These are phyloP conservation scores for Veloporphyrellus conicus DNA, from an alignment of 1,284 basidiomycete species.

Conservation along the genomic window DNA sequence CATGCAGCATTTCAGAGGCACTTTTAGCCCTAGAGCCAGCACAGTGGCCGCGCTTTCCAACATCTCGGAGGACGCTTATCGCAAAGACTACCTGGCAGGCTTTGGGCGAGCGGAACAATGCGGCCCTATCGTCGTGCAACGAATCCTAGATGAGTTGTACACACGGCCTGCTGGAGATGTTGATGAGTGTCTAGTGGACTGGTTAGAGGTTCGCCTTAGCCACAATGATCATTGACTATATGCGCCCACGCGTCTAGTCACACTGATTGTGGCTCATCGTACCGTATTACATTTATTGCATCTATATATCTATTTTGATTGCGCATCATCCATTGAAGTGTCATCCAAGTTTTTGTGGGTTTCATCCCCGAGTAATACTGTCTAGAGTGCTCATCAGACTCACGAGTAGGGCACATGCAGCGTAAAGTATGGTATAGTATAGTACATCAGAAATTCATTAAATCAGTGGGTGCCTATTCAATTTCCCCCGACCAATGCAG, in stretches of 20 bases:
- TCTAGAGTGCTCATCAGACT: no score
- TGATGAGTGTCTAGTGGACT: conserved; percentile 37
- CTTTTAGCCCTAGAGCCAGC: conserved; percentile 31
- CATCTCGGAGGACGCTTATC: conserved; percentile 58
- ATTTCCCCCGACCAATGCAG: conserved; percentile 7
- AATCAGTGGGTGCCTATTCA: no score
- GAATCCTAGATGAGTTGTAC: conserved; percentile 49
- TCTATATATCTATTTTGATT: neutral
- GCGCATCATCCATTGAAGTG: neutral
- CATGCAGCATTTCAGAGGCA: conserved; percentile 21
- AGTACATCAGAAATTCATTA: no score
- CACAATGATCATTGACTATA: conserved; percentile 29
- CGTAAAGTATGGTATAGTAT: no score
- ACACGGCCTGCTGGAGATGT: conserved; percentile 25
- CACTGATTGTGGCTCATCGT: neutral
- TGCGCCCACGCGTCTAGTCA: conserved; percentile 1
- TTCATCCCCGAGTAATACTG: no score
- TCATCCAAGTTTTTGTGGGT: no score
- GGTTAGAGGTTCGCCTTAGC: conserved; percentile 47
- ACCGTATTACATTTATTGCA: neutral
- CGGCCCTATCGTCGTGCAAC: conserved; percentile 52
- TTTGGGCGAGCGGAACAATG: conserved; percentile 75
- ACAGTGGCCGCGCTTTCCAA: conserved; percentile 54
- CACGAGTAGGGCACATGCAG: no score
- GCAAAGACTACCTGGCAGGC: conserved; percentile 61